Conservation (phyloP, 1,284 basidiomycete genomes). For the Cystobasidium slooffiae region DNA sequence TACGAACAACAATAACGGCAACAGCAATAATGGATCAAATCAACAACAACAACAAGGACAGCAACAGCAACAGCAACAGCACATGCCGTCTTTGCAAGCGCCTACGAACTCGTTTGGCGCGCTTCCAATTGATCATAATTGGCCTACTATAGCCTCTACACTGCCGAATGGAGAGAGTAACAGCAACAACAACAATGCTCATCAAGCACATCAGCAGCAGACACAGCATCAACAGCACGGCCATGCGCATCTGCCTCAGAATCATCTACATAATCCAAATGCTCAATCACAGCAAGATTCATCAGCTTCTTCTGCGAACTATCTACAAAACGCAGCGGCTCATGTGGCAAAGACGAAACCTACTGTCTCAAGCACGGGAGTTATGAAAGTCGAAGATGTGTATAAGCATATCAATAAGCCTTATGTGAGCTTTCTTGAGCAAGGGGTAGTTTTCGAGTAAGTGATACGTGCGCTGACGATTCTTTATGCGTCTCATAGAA, state of each 20-base stretch:
- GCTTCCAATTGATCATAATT: slow-evolving; percentile 27
- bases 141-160: slow-evolving; percentile 29
- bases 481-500: slow-evolving; percentile 33
- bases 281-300: neutral
- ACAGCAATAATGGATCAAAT: slow-evolving; percentile 3
- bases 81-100: slow-evolving; percentile 21
- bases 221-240: slow-evolving; percentile 1
- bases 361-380: slow-evolving; percentile 33
- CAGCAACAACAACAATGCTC: neutral
- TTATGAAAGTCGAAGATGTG: slow-evolving; percentile 63
- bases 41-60: too few relatives aligned
- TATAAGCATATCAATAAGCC: slow-evolving; percentile 75
- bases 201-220: slow-evolving; percentile 21
- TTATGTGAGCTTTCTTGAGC: slow-evolving; percentile 58
- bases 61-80: neutral
- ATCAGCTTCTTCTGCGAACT: neutral
- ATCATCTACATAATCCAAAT: neutral
- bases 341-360: slow-evolving; percentile 9
- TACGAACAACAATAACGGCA: neutral
- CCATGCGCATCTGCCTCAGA: neutral
- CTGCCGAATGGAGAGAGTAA: slow-evolving; percentile 6
- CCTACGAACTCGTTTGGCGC: slow-evolving; percentile 24
- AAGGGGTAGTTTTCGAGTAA: neutral
- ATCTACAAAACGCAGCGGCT: neutral
- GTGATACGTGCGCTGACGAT: neutral